Evolutionary conservation across 2,329 filamentous ascomycete genomes (phyloP), one percentile per base, ranked within the genome.

Genomic region (Fusarium musae): DNA sequence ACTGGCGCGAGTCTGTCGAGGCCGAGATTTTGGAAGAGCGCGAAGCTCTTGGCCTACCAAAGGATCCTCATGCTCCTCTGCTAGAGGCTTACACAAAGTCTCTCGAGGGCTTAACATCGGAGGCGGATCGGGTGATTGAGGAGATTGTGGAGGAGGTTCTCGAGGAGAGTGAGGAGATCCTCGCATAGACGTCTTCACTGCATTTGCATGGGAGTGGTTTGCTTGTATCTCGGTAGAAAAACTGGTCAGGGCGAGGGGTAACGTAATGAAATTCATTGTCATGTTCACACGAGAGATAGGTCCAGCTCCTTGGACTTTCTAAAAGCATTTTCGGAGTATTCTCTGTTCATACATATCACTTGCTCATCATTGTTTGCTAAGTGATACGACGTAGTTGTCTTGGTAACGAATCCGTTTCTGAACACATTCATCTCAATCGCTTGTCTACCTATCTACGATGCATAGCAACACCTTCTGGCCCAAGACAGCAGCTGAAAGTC

Each of bases 111-210:
- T 62, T 86, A 21, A 89, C 88, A 46, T 89, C 90, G 75, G 91
- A 89, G 68, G 90, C 93, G 83, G 93, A 93, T 73, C 86, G 89
- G 78, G 91, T 97, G 71, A 95, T 98, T 72, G 96, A 98, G 84
- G 93, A 96, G 86, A 92, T 94, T 76, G 91, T 94, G 74, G 92
- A 94, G 84, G 95, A 98, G 85, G 96, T 91, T 28, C 83, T 91
- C 58, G 90, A 95, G 84, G 93, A 98, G 89, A 92, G 87, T 66
- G 96, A 98, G 87, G 96, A 98, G 83, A 83, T 91, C 75, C 80
- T 91, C 57, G 78, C 67, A 72, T 84, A 82, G 76, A 78, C 44
- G 57, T 76, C 75, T 76, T 75, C 76, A 74, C 76, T 63, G 77
- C 74, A 76, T 79, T 76, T 69, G 76, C 72, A 75, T 74, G 75